Evolutionary conservation across 2,329 filamentous ascomycete species (phyloP), one percentile per base, ranked within the genome.

Genomic region (Cladosporium phlei): DNA sequence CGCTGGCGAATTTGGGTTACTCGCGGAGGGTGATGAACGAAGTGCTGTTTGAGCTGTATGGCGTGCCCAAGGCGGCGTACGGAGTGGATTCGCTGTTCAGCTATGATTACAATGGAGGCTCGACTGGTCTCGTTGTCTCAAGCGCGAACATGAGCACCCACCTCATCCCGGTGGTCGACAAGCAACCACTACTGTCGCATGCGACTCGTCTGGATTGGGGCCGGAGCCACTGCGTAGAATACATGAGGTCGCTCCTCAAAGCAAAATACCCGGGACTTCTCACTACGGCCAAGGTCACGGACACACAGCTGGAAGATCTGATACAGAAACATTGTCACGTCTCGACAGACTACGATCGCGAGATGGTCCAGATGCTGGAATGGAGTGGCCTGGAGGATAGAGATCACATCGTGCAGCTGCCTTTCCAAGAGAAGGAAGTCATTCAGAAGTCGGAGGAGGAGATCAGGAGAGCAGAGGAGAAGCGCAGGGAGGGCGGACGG

Each of bases 41-140:
- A 63, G 91, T 97, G 46, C 74, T 98, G 9, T 98, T 97, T 65
- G 93, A 98, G 68, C 94, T 89, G 68, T 98, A 98, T 66, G 80
- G 82, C 50, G 90, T 87, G 9, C 91, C 93, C 0, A 91, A 88
- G 2, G 77, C 96, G 20, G 86, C 90, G 14, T 96, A 93, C 68
- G 93, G 93, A 42, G 90, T 98, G 69, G 93, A 98, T 67, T 94
- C 90, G 9, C 79, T 98, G 24, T 98, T 98, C 71, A 94, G 91
- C 16, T 98, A 95, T 71, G 78, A 84, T 52, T 86, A 95, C 71
- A 98, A 98, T 65, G 81, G 86, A 51, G 93, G 93, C 52, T 82
- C 76, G 40, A 91, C 87, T 20, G 93, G 93, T 5, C 74, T 98
- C 17, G 86, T 98, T 28, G 79, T 97, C 24, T 94, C 88, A 2